Conservation (phyloP, 164 flowering plant genomes). For the Vitis vinifera region DNA sequence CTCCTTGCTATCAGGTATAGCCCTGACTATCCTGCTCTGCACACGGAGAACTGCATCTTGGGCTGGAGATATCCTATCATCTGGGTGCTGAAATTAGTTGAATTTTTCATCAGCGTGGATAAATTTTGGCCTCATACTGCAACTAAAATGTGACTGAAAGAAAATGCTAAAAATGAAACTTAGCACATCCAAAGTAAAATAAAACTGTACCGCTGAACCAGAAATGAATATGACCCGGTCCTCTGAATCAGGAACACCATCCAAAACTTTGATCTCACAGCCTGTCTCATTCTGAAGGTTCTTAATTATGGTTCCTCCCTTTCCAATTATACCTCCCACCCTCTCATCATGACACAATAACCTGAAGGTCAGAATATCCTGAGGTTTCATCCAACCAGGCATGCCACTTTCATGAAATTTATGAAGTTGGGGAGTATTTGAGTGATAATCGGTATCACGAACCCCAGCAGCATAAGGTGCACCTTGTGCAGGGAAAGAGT, state of each 20-base stretch:
- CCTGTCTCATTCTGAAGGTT: slow-evolving; percentile 79
- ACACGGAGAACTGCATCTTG: slow-evolving; percentile 95
- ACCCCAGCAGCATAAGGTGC: slow-evolving; percentile 41
- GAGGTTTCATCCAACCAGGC: slow-evolving; percentile 48
- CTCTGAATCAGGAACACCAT: slow-evolving; percentile 54
- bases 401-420: slow-evolving; percentile 43
- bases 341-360: slow-evolving; percentile 70
- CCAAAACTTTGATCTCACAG: slow-evolving; percentile 83
- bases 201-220: slow-evolving; percentile 75
- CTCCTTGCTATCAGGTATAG: slow-evolving; percentile 63
- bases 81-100: slow-evolving; percentile 74
- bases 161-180: background rate
- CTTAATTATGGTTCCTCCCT: slow-evolving; percentile 78
- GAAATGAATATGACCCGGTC: slow-evolving; percentile 80
- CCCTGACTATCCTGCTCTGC: slow-evolving; percentile 64
- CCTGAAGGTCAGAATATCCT: slow-evolving; percentile 55
- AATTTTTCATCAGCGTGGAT: background rate
- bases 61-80: slow-evolving; percentile 75
- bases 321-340: slow-evolving; percentile 87
- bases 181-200: background rate
- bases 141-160: background rate
- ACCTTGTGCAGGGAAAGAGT: slow-evolving; percentile 45
- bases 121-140: background rate
- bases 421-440: slow-evolving; percentile 31
- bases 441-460: slow-evolving; percentile 49